A percentile compares a stretch with the other conserved stretches of the same genome.
phyloP scores from a whole-genome alignment of 805 yeast species.

The Candida ficus region DNA sequence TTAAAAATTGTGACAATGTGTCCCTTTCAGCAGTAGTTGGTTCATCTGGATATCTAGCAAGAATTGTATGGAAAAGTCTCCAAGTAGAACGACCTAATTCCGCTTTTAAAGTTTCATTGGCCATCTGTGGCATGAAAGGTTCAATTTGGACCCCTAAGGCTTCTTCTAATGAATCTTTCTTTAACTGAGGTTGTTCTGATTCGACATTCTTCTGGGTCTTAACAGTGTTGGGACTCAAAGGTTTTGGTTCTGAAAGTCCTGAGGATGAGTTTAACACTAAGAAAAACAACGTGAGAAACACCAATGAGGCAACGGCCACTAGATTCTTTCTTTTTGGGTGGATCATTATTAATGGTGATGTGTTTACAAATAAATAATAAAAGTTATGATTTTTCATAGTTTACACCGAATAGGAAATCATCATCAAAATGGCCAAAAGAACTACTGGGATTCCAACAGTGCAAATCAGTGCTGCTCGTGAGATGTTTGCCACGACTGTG shows the following conservation, averaged over 20 bases:
- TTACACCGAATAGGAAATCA: no score
- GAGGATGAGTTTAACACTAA: constrained; percentile 15
- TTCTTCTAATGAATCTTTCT: neutral
- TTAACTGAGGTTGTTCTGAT: neutral
- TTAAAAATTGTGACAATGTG: constrained; percentile 59
- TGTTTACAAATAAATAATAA: no score
- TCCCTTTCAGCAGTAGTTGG: constrained; percentile 62
- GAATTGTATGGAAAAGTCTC: constrained; percentile 84
- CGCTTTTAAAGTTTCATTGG: constrained; percentile 74
- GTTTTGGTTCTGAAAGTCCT: constrained; percentile 22
- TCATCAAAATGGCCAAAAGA: constrained; percentile 8
- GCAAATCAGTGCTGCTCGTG: constrained; percentile 57
- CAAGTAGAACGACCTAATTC: constrained; percentile 90
- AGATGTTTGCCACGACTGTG: constrained; percentile 43
- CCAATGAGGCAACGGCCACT: constrained; percentile 8
- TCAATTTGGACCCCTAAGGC: constrained; percentile 1
- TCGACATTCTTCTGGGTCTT: constrained; percentile 25
- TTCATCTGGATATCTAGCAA: constrained; percentile 85
- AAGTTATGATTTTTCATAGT: no score
- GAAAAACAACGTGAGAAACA: constrained; percentile 13
- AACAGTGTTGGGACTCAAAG: constrained; percentile 17
- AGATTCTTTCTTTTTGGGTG: constrained; percentile 4
- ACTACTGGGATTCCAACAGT: constrained; percentile 44
- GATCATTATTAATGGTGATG: no score
- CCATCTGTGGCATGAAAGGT: constrained; percentile 84